Base-by-base conservation (phyloP, 805 yeast genomes). In the Kodamaea nitidulidarum region DNA sequence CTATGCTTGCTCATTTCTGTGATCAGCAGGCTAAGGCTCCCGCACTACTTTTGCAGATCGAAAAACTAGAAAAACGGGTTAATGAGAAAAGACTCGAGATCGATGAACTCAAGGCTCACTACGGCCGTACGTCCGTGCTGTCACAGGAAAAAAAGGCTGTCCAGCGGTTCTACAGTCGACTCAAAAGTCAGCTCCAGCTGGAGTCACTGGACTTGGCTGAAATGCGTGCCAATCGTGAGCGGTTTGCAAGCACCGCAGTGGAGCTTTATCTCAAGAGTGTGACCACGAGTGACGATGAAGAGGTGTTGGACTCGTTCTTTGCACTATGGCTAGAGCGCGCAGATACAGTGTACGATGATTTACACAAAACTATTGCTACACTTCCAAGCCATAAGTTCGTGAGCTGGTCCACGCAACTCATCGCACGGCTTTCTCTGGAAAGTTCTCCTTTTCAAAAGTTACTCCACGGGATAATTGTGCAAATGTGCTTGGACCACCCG, bases 371-470 rank as follows among this genome's bases (percentile, higher is more conserved):
- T 4, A 51, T 82, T 2, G 36, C 51, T 0, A 35, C 36, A 0
- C 59, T 86, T 14, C 84, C 95, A 0, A 67, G 75, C 10, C 66
- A 68, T 52, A 81, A 81, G 48, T 75, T 88, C 38, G 67, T 86
- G 4, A 76, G 88, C 0, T 90, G 97, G 96, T 68, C 81, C 26
- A 81, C 83, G 43, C 98, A 90, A 54, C 68, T 90, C 32, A 69
- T 85, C 2, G 86, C 97, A 0, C 67, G 93, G 40, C 53, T 90
- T 11, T 61, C 76, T 1, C 62, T 60, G 25, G 84, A 76, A 7
- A 38, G 48, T 0, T 55, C 71, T 1, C 53, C 50, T 0, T 88
- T 88, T 49, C 95, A 86, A 51, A 53, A 44, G 2, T 51, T 73
- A 1, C 56, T 88, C 15, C 70, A 71, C 25, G 48, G 54, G 1